These are phyloP conservation scores for Spizellomyces sp. DNA, from an alignment of 192 early-diverging fungal species.

Conservation along the genomic window DNA sequence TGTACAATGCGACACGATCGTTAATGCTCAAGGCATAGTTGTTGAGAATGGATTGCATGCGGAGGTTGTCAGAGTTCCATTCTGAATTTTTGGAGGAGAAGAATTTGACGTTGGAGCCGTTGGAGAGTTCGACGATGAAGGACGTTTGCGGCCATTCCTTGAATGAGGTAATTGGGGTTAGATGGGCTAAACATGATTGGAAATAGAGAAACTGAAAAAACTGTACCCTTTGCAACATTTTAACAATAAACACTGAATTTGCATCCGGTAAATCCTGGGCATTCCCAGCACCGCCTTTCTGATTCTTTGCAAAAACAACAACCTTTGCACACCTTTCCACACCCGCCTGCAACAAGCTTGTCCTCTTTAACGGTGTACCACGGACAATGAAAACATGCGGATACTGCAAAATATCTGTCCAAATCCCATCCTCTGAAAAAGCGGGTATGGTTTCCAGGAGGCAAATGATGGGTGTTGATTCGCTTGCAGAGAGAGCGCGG, in stretches of 20 bases:
- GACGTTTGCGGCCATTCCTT: slow-evolving; percentile 51
- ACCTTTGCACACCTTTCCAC: slow-evolving; percentile 42
- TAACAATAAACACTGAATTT: slow-evolving; percentile 54
- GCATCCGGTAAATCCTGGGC: slow-evolving; percentile 43
- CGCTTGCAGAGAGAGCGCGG: not conserved
- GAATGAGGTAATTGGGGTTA: not conserved
- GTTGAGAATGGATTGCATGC: slow-evolving; percentile 52
- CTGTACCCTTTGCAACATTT: slow-evolving; percentile 45
- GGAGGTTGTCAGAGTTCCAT: slow-evolving; percentile 50
- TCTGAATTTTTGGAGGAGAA: slow-evolving; percentile 37
- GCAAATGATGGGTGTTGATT: slow-evolving; percentile 41
- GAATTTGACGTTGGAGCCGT: slow-evolving; percentile 53
- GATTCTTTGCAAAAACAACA: slow-evolving; percentile 49
- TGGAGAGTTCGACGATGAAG: slow-evolving; percentile 51
- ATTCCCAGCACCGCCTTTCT: slow-evolving; percentile 16
- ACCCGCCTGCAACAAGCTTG: slow-evolving; percentile 37
- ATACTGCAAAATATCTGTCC: slow-evolving; percentile 41
- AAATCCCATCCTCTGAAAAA: slow-evolving; percentile 26
- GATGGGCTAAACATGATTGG: not conserved
- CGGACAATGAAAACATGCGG: slow-evolving; percentile 36
- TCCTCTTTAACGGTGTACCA: slow-evolving; percentile 49
- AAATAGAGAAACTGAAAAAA: slow-evolving; percentile 2
- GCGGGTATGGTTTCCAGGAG: slow-evolving; percentile 33
- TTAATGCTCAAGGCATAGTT: slow-evolving; percentile 50
- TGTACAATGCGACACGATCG: slow-evolving; percentile 51